phyloP scores from a whole-genome alignment of 345 rosid genomes.

The Boechera divaricarpa region DNA sequence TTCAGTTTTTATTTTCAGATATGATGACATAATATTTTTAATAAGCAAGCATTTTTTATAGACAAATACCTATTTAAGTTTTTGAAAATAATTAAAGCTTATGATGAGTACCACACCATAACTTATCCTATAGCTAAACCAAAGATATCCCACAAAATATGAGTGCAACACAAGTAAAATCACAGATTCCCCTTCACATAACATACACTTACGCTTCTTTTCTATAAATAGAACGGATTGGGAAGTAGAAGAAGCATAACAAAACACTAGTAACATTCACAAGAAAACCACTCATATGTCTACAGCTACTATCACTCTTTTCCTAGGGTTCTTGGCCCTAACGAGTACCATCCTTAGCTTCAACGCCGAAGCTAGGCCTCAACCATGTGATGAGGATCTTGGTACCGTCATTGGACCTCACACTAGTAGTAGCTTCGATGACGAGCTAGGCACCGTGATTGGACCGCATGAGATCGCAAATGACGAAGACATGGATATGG shows the following conservation, averaged over 20 bases:
- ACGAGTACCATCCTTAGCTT: constrained; percentile 28
- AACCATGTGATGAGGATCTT: constrained; percentile 42
- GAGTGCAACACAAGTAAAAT: constrained; percentile 38
- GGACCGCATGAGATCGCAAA: constrained; percentile 27
- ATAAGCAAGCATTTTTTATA: neutral
- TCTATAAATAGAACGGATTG: constrained; percentile 37
- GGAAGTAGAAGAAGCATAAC: constrained; percentile 19
- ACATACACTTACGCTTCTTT: constrained; percentile 13
- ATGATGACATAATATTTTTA: neutral
- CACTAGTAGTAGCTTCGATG: constrained; percentile 14
- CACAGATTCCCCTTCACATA: constrained; percentile 15
- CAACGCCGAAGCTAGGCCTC: constrained; percentile 41
- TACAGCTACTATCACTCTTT: constrained; percentile 21
- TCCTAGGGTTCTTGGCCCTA: constrained; percentile 35
- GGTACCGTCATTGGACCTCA: constrained; percentile 41
- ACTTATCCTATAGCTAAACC: constrained; percentile 23
- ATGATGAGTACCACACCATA: neutral
- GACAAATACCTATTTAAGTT: neutral
- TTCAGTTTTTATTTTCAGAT: neutral
- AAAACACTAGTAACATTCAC: constrained; percentile 21
- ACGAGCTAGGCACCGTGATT: constrained; percentile 34
- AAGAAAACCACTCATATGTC: constrained; percentile 23
- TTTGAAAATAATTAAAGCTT: neutral
- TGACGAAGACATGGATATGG: constrained; percentile 15
- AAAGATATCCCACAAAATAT: constrained; percentile 27